Percentiles rank a stretch among this genome's conserved stretches.
Conservation (phyloP, 768 basidiomycete species). For the Tricholoma sp. region DNA sequence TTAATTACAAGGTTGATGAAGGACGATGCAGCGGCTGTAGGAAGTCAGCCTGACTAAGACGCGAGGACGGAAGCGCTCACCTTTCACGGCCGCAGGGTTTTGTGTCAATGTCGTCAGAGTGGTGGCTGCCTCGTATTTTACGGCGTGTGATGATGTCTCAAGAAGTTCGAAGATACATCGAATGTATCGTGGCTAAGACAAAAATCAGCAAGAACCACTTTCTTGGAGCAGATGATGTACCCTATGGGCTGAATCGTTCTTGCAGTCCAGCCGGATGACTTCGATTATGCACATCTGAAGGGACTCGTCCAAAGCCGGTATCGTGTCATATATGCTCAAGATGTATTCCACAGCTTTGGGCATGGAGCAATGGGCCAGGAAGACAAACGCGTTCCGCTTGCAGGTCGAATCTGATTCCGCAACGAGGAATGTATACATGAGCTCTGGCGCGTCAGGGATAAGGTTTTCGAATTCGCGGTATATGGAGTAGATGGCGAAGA, state of each 20-base stretch:
- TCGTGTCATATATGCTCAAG: slow-evolving; percentile 76
- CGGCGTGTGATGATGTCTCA: slow-evolving; percentile 83
- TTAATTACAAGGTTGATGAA: slow-evolving; percentile 88
- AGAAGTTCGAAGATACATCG: slow-evolving; percentile 90
- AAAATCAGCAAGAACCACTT: slow-evolving; percentile 7
- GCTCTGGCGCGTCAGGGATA: slow-evolving; percentile 93
- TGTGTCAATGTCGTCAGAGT: slow-evolving; percentile 92
- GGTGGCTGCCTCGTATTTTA: slow-evolving; percentile 96
- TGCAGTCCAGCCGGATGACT: slow-evolving; percentile 85
- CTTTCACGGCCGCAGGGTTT: slow-evolving; percentile 94
- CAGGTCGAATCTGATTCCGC: slow-evolving; percentile 96
- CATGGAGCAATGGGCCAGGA: slow-evolving; percentile 82
- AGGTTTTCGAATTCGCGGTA: slow-evolving; percentile 92
- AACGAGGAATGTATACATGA: slow-evolving; percentile 92
- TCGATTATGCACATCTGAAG: slow-evolving; percentile 97
- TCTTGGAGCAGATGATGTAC: slow-evolving; percentile 39
- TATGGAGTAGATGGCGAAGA: slow-evolving; percentile 93
- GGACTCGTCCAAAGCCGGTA: slow-evolving; percentile 79
- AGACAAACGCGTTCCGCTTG: slow-evolving; percentile 96
- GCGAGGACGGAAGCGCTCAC: slow-evolving; percentile 30
- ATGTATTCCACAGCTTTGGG: slow-evolving; percentile 91
- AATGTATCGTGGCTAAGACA: slow-evolving; percentile 79
- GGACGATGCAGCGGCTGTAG: slow-evolving; percentile 77
- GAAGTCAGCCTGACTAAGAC: slow-evolving; percentile 2
- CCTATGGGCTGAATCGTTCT: slow-evolving; percentile 74